A percentile compares a stretch with the other conserved stretches of the same genome.
Conservation (phyloP, 1,284 basidiomycete genomes). For the Leccinum pseudoinsigne region DNA sequence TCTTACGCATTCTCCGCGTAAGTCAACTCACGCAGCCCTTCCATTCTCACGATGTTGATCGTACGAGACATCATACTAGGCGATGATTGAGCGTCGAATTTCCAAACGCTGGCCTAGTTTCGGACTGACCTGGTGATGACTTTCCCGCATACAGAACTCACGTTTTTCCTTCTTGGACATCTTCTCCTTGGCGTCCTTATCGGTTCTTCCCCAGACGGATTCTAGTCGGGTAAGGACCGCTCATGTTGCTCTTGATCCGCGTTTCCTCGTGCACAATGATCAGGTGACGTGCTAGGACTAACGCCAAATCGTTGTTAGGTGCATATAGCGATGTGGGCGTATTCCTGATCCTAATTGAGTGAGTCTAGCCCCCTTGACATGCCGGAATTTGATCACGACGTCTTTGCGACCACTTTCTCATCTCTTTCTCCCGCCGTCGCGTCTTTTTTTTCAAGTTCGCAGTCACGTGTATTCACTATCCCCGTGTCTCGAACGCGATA, state of each 20-base stretch:
- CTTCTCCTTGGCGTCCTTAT: conserved; percentile 85
- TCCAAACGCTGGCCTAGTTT: conserved; percentile 5
- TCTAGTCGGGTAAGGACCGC: background rate
- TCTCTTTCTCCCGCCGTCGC: background rate
- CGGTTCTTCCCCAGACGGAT: conserved; percentile 76
- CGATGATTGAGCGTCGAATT: conserved; percentile 26
- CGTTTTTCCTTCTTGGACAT: conserved; percentile 85
- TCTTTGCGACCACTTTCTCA: background rate
- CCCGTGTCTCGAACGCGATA: conserved; percentile 27
- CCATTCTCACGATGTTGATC: conserved; percentile 81
- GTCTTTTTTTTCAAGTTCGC: background rate
- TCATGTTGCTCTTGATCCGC: background rate
- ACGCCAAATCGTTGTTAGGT: conserved; percentile 42
- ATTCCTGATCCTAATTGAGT: conserved; percentile 91
- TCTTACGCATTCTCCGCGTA: background rate
- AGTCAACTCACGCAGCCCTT: conserved; percentile 65
- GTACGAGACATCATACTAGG: conserved; percentile 53
- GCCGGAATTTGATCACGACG: background rate
- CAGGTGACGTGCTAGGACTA: background rate
- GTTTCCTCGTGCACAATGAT: conserved; percentile 1
- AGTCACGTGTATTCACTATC: background rate
- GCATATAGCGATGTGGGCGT: conserved; percentile 95
- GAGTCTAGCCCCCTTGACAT: conserved; percentile 19
- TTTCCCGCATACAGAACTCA: conserved; percentile 49
- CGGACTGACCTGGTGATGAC: conserved; percentile 11